A percentile compares a stretch with the other conserved stretches of the same genome.
Conservation (phyloP, 768 basidiomycete species). For the Xerocomus brunneocitrinus region DNA sequence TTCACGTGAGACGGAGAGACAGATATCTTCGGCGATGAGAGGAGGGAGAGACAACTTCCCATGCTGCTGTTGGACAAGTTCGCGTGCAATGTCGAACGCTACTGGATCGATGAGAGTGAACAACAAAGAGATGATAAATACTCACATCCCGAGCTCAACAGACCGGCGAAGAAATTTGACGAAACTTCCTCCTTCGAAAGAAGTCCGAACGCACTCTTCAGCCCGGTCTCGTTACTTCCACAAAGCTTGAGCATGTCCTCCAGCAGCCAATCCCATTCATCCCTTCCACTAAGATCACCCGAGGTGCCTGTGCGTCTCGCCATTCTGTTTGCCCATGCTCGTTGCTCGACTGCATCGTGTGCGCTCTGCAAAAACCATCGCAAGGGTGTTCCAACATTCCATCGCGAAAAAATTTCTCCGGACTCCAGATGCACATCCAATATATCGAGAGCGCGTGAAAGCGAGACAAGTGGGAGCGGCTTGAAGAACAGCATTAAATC, state of each 20-base stretch:
- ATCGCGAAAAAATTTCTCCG: conserved; percentile 86
- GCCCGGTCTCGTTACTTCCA: conserved; percentile 53
- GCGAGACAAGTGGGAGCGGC: conserved; percentile 64
- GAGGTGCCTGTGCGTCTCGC: conserved; percentile 61
- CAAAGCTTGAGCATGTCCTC: conserved; percentile 88
- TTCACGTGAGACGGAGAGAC: conserved; percentile 76
- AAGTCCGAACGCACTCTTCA: conserved; percentile 78
- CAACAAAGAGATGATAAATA: conserved; percentile 19
- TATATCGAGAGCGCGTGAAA: conserved; percentile 84
- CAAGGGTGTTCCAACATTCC: conserved; percentile 78
- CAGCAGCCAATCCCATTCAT: conserved; percentile 84
- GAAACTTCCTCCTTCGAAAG: conserved; percentile 66
- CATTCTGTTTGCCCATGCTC: conserved; percentile 83
- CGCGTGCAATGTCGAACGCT: conserved; percentile 69
- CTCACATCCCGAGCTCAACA: conserved; percentile 86
- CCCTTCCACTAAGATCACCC: conserved; percentile 51
- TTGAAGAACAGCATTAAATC: conserved; percentile 82
- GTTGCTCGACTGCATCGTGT: conserved; percentile 61
- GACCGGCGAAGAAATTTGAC: conserved; percentile 80
- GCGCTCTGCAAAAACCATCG: conserved; percentile 88
- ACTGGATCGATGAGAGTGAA: conserved; percentile 8
- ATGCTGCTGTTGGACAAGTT: conserved; percentile 48
- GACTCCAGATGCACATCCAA: conserved; percentile 93
- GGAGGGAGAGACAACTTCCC: conserved; percentile 45
- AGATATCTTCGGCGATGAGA: conserved; percentile 66